phyloP scores from a whole-genome alignment of 345 rosid genomes.

The Rhodamnia argentea region DNA sequence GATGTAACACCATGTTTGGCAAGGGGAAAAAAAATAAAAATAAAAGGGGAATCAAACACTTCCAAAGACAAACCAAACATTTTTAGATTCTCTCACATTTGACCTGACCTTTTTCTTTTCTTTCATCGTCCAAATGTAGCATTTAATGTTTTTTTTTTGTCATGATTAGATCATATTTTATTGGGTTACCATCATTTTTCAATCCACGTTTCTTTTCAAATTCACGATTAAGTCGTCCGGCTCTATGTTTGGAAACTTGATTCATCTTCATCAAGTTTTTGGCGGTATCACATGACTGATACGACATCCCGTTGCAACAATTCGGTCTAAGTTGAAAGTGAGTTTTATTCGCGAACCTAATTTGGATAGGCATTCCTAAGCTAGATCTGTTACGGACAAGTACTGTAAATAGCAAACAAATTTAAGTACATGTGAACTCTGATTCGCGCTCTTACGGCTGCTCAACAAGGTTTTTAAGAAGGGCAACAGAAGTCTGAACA shows the following conservation, averaged over 20 bases:
- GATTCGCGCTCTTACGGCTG: neutral
- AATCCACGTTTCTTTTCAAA: too few relatives aligned
- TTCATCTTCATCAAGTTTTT: neutral
- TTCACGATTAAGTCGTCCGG: too few relatives aligned
- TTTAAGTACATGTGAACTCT: neutral
- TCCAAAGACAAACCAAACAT: neutral
- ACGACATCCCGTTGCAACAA: neutral
- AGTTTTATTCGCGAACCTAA: neutral
- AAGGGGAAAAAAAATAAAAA: too few relatives aligned
- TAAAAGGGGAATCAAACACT: neutral
- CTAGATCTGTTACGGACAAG: neutral
- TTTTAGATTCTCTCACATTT: neutral
- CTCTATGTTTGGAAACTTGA: too few relatives aligned
- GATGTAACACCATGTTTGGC: too few relatives aligned
- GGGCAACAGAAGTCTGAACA: neutral
- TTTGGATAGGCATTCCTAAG: neutral
- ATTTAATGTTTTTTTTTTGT: neutral
- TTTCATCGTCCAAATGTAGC: neutral
- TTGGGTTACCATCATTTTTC: neutral
- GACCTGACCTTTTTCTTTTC: neutral
- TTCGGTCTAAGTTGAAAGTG: neutral
- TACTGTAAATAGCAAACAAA: too few relatives aligned
- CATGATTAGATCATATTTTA: neutral
- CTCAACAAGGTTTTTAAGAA: neutral
- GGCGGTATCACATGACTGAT: neutral